phyloP scores from a whole-genome alignment of 345 rosid species.

The Raphanus sativus region DNA sequence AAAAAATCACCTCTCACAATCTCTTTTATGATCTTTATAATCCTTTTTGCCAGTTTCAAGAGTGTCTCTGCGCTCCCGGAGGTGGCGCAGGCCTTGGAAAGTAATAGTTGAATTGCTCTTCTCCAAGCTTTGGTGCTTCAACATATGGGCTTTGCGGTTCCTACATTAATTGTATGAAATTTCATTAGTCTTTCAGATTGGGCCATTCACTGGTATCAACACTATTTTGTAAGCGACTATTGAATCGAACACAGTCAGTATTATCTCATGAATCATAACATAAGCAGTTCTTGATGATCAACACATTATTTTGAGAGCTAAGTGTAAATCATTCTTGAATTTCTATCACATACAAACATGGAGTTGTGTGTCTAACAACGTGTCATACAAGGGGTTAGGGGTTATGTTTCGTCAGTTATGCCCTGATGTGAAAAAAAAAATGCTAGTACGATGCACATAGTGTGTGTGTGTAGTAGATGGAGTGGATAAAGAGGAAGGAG shows the following conservation, averaged over 20 bases:
- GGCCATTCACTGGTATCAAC: not conserved
- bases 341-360: slow-evolving; percentile 10
- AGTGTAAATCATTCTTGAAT: not conserved
- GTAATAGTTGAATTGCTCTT: slow-evolving; percentile 39
- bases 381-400: not conserved
- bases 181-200: no score
- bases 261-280: not conserved
- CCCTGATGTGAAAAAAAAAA: not conserved
- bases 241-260: not conserved
- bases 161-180: not conserved
- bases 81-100: slow-evolving; percentile 81
- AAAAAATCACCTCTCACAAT: not conserved
- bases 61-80: slow-evolving; percentile 70
- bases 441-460: slow-evolving; percentile 10
- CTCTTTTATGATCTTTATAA: slow-evolving; percentile 12
- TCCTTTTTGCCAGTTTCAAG: slow-evolving; percentile 40
- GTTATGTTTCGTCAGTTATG: not conserved
- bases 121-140: slow-evolving; percentile 63
- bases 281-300: not conserved
- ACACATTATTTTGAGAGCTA: not conserved
- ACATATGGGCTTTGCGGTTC: slow-evolving; percentile 70
- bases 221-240: not conserved
- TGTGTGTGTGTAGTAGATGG: slow-evolving; percentile 4
- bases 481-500: slow-evolving; percentile 8
- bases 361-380: not conserved